phyloP scores from a whole-genome alignment of 768 basidiomycete genomes.

The Sistotremastrum niveocremeum region DNA sequence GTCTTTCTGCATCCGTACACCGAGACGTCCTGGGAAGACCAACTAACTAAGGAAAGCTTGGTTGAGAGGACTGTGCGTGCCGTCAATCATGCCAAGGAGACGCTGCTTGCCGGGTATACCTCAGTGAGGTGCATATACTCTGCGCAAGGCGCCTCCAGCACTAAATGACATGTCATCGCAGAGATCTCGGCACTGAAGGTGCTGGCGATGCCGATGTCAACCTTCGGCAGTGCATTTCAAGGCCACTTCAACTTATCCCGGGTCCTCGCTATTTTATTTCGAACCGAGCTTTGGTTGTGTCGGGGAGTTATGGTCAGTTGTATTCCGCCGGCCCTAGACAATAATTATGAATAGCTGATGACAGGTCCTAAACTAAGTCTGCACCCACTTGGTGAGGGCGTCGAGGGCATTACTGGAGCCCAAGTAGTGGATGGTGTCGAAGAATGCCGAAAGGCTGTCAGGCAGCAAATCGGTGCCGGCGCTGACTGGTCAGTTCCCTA shows the following conservation, averaged over 20 bases:
- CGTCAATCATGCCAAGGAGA: conserved; percentile 41
- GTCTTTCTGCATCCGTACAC: conserved; percentile 50
- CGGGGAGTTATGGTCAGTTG: conserved; percentile 42
- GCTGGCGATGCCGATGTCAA: conserved; percentile 48
- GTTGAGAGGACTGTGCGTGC: conserved; percentile 49
- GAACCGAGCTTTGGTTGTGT: conserved; percentile 43
- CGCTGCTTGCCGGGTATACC: conserved; percentile 50
- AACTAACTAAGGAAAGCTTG: conserved; percentile 42
- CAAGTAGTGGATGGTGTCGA: conserved; percentile 45
- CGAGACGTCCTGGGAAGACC: conserved; percentile 49
- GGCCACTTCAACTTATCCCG: conserved; percentile 33
- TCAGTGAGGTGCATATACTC: conserved; percentile 35
- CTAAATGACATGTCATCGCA: conserved; percentile 10
- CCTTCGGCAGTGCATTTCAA: conserved; percentile 41
- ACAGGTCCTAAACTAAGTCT: conserved; percentile 41
- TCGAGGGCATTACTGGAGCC: conserved; percentile 44
- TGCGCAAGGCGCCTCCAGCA: background rate
- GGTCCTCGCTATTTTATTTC: conserved; percentile 52
- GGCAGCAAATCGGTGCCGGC: conserved; percentile 49
- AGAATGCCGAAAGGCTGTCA: conserved; percentile 39
- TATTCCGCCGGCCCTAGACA: conserved; percentile 1
- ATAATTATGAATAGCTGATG: background rate
- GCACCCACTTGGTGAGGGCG: conserved; percentile 32
- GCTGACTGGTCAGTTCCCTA: conserved; percentile 37
- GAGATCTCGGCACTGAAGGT: conserved; percentile 58